A percentile compares a stretch with the other conserved stretches of the same genome.
These are phyloP conservation scores for Phytophthora capsici DNA, from an alignment of 352 stramenopile species.

Conservation along the genomic window DNA sequence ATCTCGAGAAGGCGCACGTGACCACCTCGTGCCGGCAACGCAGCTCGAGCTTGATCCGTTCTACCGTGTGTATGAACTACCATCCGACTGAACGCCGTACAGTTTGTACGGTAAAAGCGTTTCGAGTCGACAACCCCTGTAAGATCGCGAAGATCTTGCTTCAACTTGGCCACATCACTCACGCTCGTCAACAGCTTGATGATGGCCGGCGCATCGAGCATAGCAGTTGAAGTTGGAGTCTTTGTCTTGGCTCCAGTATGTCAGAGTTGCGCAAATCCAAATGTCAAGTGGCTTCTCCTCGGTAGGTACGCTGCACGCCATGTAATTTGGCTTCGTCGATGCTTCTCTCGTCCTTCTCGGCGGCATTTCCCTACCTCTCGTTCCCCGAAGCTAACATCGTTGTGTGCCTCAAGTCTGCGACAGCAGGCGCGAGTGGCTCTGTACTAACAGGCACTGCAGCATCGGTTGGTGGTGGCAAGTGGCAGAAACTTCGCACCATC, in stretches of 20 bases:
- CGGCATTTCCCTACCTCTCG: not conserved
- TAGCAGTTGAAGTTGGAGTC: conserved; percentile 21
- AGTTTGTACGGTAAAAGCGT: conserved; percentile 1
- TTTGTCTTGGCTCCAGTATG: conserved; percentile 12
- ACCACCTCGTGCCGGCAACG: conserved; percentile 34
- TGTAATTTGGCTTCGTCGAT: conserved; percentile 2
- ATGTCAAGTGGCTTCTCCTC: conserved; percentile 5
- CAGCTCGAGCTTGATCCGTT: conserved; percentile 59
- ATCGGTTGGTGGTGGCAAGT: not conserved
- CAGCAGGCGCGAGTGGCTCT: conserved; percentile 2
- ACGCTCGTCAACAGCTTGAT: conserved; percentile 16
- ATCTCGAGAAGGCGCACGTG: conserved; percentile 30
- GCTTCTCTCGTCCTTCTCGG: conserved; percentile 12
- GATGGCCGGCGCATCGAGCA: conserved; percentile 12
- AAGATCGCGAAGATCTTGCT: conserved; percentile 19
- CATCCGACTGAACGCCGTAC: conserved; percentile 7
- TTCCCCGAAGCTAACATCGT: not conserved
- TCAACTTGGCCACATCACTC: conserved; percentile 18
- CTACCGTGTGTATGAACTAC: conserved; percentile 27
- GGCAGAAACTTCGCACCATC: not conserved
- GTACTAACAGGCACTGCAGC: conserved; percentile 2
- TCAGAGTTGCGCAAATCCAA: conserved; percentile 5
- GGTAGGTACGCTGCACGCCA: conserved; percentile 1
- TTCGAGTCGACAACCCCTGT: conserved; percentile 1
- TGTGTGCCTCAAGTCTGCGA: not conserved